phyloP scores from a whole-genome alignment of 2,329 filamentous ascomycete species.

The Paracoccidioides brasiliensis region DNA sequence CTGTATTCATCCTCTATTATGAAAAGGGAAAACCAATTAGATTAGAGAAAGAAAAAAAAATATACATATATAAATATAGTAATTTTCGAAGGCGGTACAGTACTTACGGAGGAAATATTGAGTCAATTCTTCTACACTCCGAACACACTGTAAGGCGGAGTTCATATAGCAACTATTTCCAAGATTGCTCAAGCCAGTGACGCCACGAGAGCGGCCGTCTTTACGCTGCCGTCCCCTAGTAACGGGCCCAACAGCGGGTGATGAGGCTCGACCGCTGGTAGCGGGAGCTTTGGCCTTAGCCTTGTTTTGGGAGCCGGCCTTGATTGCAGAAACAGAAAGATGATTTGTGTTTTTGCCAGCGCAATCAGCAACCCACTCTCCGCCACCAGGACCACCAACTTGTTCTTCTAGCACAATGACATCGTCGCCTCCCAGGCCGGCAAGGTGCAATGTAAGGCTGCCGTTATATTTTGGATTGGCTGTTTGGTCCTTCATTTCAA shows the following conservation, averaged over 20 bases:
- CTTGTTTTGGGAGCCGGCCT: conserved; percentile 20
- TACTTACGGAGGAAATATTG: conserved; percentile 65
- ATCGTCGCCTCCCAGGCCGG: conserved; percentile 58
- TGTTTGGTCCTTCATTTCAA: conserved; percentile 57
- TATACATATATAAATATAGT: too few relatives aligned
- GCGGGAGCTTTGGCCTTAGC: conserved; percentile 32
- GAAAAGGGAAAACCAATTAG: background rate
- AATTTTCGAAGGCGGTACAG: conserved; percentile 6
- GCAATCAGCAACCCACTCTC: conserved; percentile 43
- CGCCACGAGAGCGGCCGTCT: conserved; percentile 58
- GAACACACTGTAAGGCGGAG: conserved; percentile 85
- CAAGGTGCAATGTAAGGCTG: conserved; percentile 48
- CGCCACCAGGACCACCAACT: conserved; percentile 40
- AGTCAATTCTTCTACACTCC: conserved; percentile 84
- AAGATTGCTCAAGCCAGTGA: conserved; percentile 73
- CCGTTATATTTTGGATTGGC: conserved; percentile 63
- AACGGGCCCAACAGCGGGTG: conserved; percentile 44
- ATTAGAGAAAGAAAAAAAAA: background rate
- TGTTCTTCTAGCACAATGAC: conserved; percentile 76
- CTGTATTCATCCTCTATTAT: conserved; percentile 50
- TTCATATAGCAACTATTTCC: conserved; percentile 99
- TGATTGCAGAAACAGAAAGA: conserved; percentile 38
- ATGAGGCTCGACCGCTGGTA: conserved; percentile 48
- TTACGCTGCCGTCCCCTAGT: conserved; percentile 61
- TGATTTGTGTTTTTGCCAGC: conserved; percentile 30